phyloP scores from a whole-genome alignment of 1,139 yeast species.

The Insectozyma bohioensis region DNA sequence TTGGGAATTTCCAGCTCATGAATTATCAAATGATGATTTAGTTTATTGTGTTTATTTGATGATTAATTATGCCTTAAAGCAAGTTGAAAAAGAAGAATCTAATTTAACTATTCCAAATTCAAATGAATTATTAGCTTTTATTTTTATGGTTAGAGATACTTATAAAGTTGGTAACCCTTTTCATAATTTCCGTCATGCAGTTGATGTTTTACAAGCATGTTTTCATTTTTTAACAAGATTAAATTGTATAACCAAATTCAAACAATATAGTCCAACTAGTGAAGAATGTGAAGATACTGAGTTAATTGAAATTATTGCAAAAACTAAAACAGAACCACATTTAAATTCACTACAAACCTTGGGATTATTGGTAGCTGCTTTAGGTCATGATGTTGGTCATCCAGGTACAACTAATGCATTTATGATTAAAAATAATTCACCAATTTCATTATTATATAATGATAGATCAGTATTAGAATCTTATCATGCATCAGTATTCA shows the following conservation, averaged over 20 bases:
- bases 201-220: conserved; percentile 91
- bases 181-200: conserved; percentile 94
- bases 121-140: conserved; percentile 54
- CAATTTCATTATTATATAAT: conserved; percentile 61
- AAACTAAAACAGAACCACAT: no score
- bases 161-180: conserved; percentile 85
- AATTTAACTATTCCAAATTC: conserved; percentile 26
- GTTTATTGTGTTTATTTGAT: conserved; percentile 60
- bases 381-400: conserved; percentile 96
- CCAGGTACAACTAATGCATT: conserved; percentile 91
- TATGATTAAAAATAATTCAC: conserved; percentile 60
- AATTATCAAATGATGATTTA: conserved; percentile 65
- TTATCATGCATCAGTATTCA: conserved; percentile 75
- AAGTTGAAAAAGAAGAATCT: conserved; percentile 17
- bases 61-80: conserved; percentile 46
- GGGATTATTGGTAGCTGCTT: conserved; percentile 72
- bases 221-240: conserved; percentile 59
- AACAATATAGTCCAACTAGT: conserved; percentile 25
- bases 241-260: conserved; percentile 44
- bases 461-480: conserved; percentile 77
- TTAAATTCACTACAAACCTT: conserved; percentile 51
- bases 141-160: conserved; percentile 67
- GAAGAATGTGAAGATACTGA: conserved; percentile 9
- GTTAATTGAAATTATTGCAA: no score
- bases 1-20: conserved; percentile 70